Percentiles rank a stretch among this genome's conserved stretches.
Evolutionary conservation across 2,329 filamentous ascomycete species (phyloP).

Genomic region (Xylaria arbuscula): DNA sequence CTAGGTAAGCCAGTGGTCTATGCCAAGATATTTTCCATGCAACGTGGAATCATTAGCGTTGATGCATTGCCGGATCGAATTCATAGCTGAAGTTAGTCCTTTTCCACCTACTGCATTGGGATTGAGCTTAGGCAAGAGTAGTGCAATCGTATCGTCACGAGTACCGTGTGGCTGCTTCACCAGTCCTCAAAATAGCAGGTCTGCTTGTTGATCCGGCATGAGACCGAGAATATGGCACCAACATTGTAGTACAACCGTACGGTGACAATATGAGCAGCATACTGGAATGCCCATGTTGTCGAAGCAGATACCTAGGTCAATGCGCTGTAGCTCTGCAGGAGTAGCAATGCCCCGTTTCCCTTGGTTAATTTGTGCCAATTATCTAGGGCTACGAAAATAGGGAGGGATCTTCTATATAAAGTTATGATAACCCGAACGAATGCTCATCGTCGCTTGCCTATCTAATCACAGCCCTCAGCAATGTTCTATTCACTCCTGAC

Average conservation of each 20-base stretch:
- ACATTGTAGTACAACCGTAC: conserved; percentile 1
- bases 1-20: not conserved
- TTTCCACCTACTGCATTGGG: conserved; percentile 32
- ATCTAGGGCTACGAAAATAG: conserved; percentile 26
- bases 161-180: not conserved
- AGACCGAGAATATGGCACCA: conserved; percentile 18
- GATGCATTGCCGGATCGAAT: not conserved
- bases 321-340: not conserved
- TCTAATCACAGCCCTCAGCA: not conserved
- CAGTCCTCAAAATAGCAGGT: conserved; percentile 26
- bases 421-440: not conserved
- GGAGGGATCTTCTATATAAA: not conserved
- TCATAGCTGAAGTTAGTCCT: not conserved
- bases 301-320: not conserved
- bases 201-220: conserved; percentile 25
- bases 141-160: conserved; percentile 12
- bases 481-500: conserved; percentile 39
- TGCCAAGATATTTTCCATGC: conserved; percentile 5
- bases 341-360: not conserved
- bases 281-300: not conserved
- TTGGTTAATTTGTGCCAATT: not conserved
- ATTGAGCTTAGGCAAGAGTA: conserved; percentile 7
- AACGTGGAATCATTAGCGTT: not conserved
- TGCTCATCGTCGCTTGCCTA: not conserved
- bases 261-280: not conserved